Percentiles rank a stretch among this genome's conserved stretches.
phyloP scores from a whole-genome alignment of 495 filamentous ascomycete species.

The Massariosphaeria phaeospora region DNA sequence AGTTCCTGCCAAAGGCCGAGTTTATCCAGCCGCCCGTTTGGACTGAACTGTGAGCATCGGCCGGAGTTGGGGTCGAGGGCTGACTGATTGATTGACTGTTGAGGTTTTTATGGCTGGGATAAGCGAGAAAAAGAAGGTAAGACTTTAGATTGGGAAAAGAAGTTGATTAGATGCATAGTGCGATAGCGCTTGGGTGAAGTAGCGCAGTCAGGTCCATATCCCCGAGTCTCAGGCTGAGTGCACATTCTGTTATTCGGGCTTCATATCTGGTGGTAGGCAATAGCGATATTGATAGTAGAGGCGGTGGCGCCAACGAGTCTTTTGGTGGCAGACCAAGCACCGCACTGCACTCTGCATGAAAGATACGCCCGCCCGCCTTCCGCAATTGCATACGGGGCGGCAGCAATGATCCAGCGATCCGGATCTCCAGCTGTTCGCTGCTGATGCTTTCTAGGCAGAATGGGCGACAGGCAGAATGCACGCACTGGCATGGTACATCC shows the following conservation, averaged over 20 bases:
- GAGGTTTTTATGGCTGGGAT: not conserved
- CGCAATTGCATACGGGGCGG: conserved; percentile 23
- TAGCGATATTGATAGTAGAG: no score
- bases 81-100: not conserved
- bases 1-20: no score
- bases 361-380: conserved; percentile 18
- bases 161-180: conserved; percentile 27
- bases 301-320: no score
- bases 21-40: conserved; percentile 25
- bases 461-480: conserved; percentile 23
- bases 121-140: conserved; percentile 12
- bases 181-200: conserved; percentile 26
- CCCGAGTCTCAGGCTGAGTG: no score
- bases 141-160: conserved; percentile 22
- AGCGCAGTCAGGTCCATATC: conserved; percentile 3
- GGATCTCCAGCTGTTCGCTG: conserved; percentile 10
- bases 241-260: no score
- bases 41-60: no score
- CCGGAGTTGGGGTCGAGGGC: no score
- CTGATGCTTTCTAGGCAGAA: conserved; percentile 21
- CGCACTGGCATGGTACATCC: conserved; percentile 19
- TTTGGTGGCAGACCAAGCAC: no score
- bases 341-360: no score
- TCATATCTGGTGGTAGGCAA: no score
- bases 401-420: conserved; percentile 12